Evolutionary conservation across 345 rosid genomes (phyloP).

Genomic region (Heritiera littoralis): DNA sequence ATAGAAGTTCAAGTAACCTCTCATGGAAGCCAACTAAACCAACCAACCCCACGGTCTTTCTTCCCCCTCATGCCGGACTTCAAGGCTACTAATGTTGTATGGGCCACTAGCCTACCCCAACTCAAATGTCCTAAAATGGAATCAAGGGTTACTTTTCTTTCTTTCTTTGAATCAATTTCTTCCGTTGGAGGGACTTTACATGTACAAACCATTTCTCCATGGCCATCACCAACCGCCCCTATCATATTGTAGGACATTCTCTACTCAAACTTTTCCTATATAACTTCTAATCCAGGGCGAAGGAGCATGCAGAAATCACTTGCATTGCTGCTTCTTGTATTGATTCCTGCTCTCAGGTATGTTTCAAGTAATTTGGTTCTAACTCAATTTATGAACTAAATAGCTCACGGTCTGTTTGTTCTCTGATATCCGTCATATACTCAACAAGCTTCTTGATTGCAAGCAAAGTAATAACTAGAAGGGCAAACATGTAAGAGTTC

Average conservation of each 20-base stretch:
- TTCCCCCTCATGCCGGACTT: constrained; percentile 26
- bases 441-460: neutral
- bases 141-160: neutral
- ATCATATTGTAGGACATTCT: constrained; percentile 29
- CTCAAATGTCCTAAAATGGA: constrained; percentile 16
- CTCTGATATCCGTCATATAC: neutral
- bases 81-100: constrained; percentile 44
- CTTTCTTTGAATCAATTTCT: neutral
- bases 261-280: constrained; percentile 34
- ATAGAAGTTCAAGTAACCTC: constrained; percentile 22
- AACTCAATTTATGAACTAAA: neutral
- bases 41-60: constrained; percentile 18
- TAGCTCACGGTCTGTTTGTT: neutral
- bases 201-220: neutral
- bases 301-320: neutral
- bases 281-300: constrained; percentile 17
- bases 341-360: neutral
- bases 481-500: no score
- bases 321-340: neutral
- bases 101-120: constrained; percentile 50
- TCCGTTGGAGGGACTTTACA: neutral
- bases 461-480: no score
- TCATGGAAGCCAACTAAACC: constrained; percentile 52
- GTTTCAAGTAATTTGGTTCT: neutral
- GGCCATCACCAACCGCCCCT: constrained; percentile 25